Conservation (phyloP, 225 moss, liverwort and hornwort species). For the Polytrichum formosum region DNA sequence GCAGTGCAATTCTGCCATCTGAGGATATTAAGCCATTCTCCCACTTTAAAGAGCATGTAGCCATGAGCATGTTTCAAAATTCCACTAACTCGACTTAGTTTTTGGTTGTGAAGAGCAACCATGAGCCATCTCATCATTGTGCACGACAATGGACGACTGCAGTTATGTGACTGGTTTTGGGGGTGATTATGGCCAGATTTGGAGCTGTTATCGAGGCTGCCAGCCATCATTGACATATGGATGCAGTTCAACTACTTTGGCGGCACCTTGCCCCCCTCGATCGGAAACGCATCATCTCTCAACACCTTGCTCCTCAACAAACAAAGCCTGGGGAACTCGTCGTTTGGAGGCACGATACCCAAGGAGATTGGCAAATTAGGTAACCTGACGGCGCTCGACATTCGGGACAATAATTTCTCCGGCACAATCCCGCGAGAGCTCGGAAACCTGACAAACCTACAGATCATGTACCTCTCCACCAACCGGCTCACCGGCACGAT, state of each 20-base stretch:
- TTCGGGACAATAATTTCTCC: slow-evolving; percentile 43
- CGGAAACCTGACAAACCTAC: slow-evolving; percentile 27
- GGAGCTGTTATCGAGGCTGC: slow-evolving; percentile 43
- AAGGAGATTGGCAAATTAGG: slow-evolving; percentile 39
- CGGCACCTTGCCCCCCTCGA: slow-evolving; percentile 49
- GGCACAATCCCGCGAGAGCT: slow-evolving; percentile 47
- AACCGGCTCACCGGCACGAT: slow-evolving; percentile 47
- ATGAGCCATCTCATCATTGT: background rate
- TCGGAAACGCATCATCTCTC: slow-evolving; percentile 54
- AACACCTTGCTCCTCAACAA: slow-evolving; percentile 34
- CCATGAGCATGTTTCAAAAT: no score
- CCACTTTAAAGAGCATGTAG: no score
- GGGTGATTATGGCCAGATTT: slow-evolving; percentile 16
- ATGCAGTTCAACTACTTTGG: slow-evolving; percentile 45
- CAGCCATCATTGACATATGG: slow-evolving; percentile 37
- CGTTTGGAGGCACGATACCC: slow-evolving; percentile 49
- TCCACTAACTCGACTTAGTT: background rate
- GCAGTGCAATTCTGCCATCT: no score
- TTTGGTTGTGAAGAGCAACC: background rate
- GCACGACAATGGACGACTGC: no score
- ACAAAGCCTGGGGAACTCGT: slow-evolving; percentile 28
- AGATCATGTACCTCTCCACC: slow-evolving; percentile 37
- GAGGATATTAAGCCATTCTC: no score
- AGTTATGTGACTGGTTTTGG: no score
- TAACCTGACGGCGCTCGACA: slow-evolving; percentile 29